phyloP scores from a whole-genome alignment of 1,139 yeast species.

The Schizosaccharomyces versatilis region DNA sequence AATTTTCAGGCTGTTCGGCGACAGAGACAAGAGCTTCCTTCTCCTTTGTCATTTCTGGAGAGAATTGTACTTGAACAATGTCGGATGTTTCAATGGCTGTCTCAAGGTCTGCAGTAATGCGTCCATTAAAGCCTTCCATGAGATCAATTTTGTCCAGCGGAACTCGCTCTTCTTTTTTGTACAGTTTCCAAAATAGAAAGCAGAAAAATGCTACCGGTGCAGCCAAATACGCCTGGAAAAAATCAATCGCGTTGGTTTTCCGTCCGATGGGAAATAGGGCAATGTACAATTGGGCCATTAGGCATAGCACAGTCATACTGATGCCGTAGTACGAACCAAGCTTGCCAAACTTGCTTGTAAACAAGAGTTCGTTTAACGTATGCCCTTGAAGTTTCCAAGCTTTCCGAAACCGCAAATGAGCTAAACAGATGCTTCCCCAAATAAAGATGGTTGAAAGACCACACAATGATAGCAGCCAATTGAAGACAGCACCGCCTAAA shows the following conservation, averaged over 20 bases:
- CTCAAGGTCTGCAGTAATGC: too few species aligned
- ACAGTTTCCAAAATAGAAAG: neutral
- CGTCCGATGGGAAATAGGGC: conserved; percentile 49
- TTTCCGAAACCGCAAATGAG: conserved; percentile 57
- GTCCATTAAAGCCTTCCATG: neutral
- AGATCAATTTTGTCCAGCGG: neutral
- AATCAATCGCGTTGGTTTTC: conserved; percentile 20
- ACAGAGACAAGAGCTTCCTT: too few species aligned
- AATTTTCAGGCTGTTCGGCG: too few species aligned
- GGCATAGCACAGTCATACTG: conserved; percentile 35
- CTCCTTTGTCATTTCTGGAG: too few species aligned
- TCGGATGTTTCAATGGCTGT: too few species aligned
- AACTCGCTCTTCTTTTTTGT: neutral
- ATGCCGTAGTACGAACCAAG: conserved; percentile 50
- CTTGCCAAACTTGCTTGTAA: conserved; percentile 44
- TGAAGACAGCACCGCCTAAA: conserved; percentile 38
- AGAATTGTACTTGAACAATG: too few species aligned
- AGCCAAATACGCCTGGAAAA: conserved; percentile 35
- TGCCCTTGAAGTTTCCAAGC: conserved; percentile 51
- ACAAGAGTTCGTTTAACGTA: conserved; percentile 43
- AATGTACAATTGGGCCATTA: conserved; percentile 65
- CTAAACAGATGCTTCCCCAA: conserved; percentile 58
- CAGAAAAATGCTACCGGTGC: conserved; percentile 18
- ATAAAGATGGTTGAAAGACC: conserved; percentile 69
- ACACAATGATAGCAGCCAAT: conserved; percentile 64